A percentile compares a stretch with the other conserved stretches of the same genome.
These are phyloP conservation scores for Aurantiochytrium sp. DNA, from an alignment of 108 stramenopile genomes.

Conservation along the genomic window DNA sequence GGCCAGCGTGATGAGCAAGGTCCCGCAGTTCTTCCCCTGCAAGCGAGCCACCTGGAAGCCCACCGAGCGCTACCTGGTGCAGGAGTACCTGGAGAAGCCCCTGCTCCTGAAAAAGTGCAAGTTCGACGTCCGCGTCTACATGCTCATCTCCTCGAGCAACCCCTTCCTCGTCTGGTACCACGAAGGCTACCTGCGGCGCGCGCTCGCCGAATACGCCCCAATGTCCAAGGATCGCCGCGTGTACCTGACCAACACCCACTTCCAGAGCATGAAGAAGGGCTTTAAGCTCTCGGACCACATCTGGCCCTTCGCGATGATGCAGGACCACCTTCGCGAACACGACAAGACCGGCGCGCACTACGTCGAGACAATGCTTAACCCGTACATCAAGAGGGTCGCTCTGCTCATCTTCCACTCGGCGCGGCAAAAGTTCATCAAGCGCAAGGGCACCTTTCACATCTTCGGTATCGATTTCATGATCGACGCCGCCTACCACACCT, in stretches of 20 bases:
- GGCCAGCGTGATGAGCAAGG: conserved; percentile 27
- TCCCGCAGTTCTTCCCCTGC: conserved; percentile 7
- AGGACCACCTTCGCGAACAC: conserved; percentile 24
- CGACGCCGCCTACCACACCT: conserved; percentile 21
- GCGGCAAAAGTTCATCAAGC: background rate
- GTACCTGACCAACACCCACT: conserved; percentile 22
- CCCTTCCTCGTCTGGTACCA: conserved; percentile 14
- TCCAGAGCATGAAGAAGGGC: conserved; percentile 32
- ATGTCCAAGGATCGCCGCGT: conserved; percentile 28
- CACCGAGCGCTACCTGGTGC: conserved; percentile 19
- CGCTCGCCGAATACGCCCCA: conserved; percentile 1
- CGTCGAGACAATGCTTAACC: conserved; percentile 24
- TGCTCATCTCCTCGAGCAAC: conserved; percentile 2
- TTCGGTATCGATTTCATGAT: conserved; percentile 32
- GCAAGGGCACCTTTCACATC: conserved; percentile 31
- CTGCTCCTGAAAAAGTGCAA: conserved; percentile 30
- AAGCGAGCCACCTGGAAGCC: background rate
- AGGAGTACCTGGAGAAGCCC: conserved; percentile 18
- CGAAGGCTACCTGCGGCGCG: conserved; percentile 14
- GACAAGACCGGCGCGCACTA: conserved; percentile 28
- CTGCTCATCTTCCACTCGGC: conserved; percentile 28
- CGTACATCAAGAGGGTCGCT: conserved; percentile 14
- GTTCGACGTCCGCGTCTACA: conserved; percentile 26
- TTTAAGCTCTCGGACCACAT: conserved; percentile 29
- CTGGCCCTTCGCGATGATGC: conserved; percentile 27